A percentile compares a stretch with the other conserved stretches of the same genome.
These are phyloP conservation scores for Diplodia corticola DNA, from an alignment of 2,329 filamentous ascomycete species.

Conservation along the genomic window DNA sequence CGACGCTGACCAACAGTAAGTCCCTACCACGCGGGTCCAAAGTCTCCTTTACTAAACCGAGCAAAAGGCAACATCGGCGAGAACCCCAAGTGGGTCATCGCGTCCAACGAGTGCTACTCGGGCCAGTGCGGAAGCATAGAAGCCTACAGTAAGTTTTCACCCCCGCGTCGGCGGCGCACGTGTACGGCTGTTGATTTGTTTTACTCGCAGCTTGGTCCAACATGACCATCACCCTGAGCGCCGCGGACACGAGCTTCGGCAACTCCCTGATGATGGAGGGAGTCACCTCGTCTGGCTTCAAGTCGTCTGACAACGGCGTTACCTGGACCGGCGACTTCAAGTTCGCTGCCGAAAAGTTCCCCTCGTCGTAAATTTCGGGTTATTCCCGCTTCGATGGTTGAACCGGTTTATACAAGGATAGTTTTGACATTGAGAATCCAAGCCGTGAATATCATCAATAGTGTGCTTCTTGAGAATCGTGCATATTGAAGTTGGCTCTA, in stretches of 20 bases:
- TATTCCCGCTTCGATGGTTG: too few relatives aligned
- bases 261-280: neutral
- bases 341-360: slow-evolving; percentile 17
- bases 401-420: too few relatives aligned
- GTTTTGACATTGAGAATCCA: too few relatives aligned
- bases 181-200: neutral
- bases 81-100: slow-evolving; percentile 27
- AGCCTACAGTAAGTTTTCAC: slow-evolving; percentile 1
- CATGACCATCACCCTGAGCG: slow-evolving; percentile 12
- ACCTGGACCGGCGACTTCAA: slow-evolving; percentile 23
- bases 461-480: too few relatives aligned
- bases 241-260: slow-evolving; percentile 15
- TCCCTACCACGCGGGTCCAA: neutral
- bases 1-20: neutral
- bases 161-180: neutral
- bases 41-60: neutral
- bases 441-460: too few relatives aligned
- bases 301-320: slow-evolving; percentile 18
- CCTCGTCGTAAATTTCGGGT: neutral
- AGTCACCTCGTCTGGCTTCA: neutral
- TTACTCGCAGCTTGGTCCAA: slow-evolving; percentile 1
- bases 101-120: slow-evolving; percentile 18
- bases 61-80: neutral
- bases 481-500: too few relatives aligned
- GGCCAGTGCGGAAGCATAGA: slow-evolving; percentile 11